Conservation (phyloP, 768 basidiomycete genomes). For the Sarcodon aspratus region DNA sequence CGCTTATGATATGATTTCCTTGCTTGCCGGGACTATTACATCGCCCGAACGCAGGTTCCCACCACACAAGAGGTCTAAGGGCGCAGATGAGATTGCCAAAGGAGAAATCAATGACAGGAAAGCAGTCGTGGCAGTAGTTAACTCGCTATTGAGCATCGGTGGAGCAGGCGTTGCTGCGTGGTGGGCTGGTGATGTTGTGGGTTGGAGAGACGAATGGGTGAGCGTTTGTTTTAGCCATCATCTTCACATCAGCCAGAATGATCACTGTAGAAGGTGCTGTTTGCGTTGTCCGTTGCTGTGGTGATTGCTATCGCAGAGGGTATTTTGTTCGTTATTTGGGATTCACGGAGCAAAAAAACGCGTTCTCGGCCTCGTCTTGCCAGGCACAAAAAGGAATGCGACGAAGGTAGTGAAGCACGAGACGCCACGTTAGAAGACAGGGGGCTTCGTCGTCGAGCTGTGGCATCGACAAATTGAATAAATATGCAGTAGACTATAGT, state of each 20-base stretch:
- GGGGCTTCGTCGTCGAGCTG: no score
- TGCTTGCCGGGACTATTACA: slow-evolving; percentile 71
- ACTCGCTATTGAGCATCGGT: slow-evolving; percentile 58
- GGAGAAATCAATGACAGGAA: slow-evolving; percentile 44
- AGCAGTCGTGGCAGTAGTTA: slow-evolving; percentile 58
- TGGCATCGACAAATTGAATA: no score
- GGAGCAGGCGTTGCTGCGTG: slow-evolving; percentile 59
- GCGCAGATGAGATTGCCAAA: slow-evolving; percentile 23
- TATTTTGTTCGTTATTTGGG: slow-evolving; percentile 64
- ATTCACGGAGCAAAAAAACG: slow-evolving; percentile 27
- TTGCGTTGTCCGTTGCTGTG: slow-evolving; percentile 47
- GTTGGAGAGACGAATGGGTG: slow-evolving; percentile 72
- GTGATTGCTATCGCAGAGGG: slow-evolving; percentile 65
- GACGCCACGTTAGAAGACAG: no score
- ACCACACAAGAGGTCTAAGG: slow-evolving; percentile 19
- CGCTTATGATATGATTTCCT: slow-evolving; percentile 57
- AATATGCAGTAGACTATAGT: no score
- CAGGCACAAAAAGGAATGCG: not conserved
- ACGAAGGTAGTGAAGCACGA: no score
- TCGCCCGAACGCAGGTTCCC: slow-evolving; percentile 67
- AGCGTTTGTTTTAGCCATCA: slow-evolving; percentile 15
- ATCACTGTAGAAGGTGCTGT: slow-evolving; percentile 33
- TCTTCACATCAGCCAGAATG: slow-evolving; percentile 3
- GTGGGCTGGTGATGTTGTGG: slow-evolving; percentile 56
- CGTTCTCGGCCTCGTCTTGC: not conserved